Base-by-base conservation (phyloP, 2,329 filamentous ascomycete genomes). In the Curvularia spicifera region DNA sequence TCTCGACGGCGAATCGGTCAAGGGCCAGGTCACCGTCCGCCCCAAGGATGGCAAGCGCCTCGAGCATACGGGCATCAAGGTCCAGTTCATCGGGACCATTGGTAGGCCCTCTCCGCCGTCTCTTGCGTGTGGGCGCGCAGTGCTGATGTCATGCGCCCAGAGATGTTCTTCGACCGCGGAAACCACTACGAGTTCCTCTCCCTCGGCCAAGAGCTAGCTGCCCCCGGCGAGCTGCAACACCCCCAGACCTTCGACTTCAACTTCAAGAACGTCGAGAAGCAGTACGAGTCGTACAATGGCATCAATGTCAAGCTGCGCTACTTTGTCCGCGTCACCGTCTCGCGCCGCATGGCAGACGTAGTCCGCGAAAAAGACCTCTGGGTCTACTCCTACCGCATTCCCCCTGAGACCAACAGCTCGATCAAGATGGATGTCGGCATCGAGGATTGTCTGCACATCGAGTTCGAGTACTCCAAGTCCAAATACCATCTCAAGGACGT, bases 371-470 rank as follows among this genome's bases (percentile, higher is more conserved):
- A 99, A 85, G 96, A 99, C 78, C 90, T 99, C 65, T 99, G 96
- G 96, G 96, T 99, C 55, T 99, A 99, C 83, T 95, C 90, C 64
- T 99, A 99, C 84, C 89, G 93, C 78, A 94, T 98, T 82, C 94
- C 95, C 20, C 95, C 95, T 18, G 95, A 99, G 86, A 96, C 93
- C 79, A 99, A 98, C 83, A 93, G 88, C 80, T 93, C 91, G 68
- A 99, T 99, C 84, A 99, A 99, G 86, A 99, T 99, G 95, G 95
- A 99, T 76, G 95, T 99, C 59, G 95, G 95, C 57, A 99, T 99
- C 74, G 95, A 99, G 81, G 96, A 99, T 81, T 99, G 95, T 78
- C 83, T 99, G 69, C 95, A 99, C 80, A 99, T 99, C 68, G 95
- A 99, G 79, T 99, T 99, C 71, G 95, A 99, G 80, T 99, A 99